Evolutionary conservation across 768 basidiomycete species (phyloP), one percentile per base, ranked within the genome.

Genomic region (Leccinum subtestaceum): DNA sequence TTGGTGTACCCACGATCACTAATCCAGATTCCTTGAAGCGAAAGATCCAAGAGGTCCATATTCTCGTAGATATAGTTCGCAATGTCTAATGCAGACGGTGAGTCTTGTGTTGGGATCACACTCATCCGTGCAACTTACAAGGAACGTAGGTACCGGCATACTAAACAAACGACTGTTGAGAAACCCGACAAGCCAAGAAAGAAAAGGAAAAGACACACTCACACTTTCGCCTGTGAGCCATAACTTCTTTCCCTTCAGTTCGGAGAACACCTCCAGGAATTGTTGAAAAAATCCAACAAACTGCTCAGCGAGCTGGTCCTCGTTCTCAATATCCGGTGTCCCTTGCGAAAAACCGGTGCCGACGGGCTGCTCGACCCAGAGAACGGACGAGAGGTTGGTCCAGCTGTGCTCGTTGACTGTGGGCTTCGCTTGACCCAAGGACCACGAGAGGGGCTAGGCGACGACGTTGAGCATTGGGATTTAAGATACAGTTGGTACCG

Each of bases 271-370:
- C 25, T 85, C 78, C 5, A 92, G 76, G 74, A 91, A 92, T 66
- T 92, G 90, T 59, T 85, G 80, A 65, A 92, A 55, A 70, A 91
- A 91, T 9, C 71, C 82, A 3, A 77, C 75, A 1, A 82, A 68
- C 53, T 83, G 81, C 9, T 72, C 82, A 7, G 85, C 85, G 0
- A 90, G 75, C 49, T 86, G 79, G 52, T 81, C 61, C 62, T 89
- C 81, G 21, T 81, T 81, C 69, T 77, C 71, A 40, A 85, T 84
- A 58, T 85, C 82, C 1, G 89, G 88, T 13, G 60, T 75, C 17
- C 89, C 89, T 60, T 87, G 86, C 2, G 87, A 87, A 69, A 85
- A 91, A 0, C 89, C 89, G 5, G 89, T 91, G 5, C 89, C 89
- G 31, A 91, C 84, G 3, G 89, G 89, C 62, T 91, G 90, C 62